Evolutionary conservation across 2,329 filamentous ascomycete genomes (phyloP).

Genomic region (Colletotrichum godetiae): DNA sequence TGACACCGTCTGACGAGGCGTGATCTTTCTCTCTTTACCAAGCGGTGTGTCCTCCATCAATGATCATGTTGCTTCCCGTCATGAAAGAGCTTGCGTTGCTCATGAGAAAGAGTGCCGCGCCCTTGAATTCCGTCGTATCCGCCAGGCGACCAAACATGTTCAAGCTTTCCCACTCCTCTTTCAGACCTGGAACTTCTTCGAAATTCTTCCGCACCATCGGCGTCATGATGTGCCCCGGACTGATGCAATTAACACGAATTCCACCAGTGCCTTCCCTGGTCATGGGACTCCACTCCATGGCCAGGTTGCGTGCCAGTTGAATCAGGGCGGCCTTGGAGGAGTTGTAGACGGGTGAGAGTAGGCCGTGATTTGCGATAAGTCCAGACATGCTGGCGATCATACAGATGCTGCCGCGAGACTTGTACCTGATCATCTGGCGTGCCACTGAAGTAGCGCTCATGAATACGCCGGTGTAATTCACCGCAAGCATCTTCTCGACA

Average conservation of each 20-base stretch:
- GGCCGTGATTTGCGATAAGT: constrained; percentile 65
- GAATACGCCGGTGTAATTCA: no score
- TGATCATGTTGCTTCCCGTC: constrained; percentile 66
- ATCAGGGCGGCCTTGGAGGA: constrained; percentile 74
- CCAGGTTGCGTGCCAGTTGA: constrained; percentile 71
- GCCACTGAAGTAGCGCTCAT: constrained; percentile 49
- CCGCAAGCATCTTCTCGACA: no score
- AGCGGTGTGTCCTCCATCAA: constrained; percentile 67
- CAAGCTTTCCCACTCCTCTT: constrained; percentile 73
- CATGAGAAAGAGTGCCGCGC: constrained; percentile 69
- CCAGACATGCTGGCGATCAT: constrained; percentile 69
- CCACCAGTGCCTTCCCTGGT: constrained; percentile 56
- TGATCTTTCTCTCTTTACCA: constrained; percentile 51
- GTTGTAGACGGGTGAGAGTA: constrained; percentile 75
- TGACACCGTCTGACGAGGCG: no score
- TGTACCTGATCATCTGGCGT: constrained; percentile 67
- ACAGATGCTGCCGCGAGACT: constrained; percentile 65
- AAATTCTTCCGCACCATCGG: constrained; percentile 81
- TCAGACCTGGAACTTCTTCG: constrained; percentile 71
- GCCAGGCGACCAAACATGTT: constrained; percentile 78
- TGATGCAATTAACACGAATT: constrained; percentile 66
- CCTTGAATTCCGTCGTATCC: constrained; percentile 68
- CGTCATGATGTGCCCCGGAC: constrained; percentile 59
- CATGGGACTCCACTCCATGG: constrained; percentile 69
- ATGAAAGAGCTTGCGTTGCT: constrained; percentile 73